Conservation (phyloP, 331 rosid species). For the Phaseolus coccineus region DNA sequence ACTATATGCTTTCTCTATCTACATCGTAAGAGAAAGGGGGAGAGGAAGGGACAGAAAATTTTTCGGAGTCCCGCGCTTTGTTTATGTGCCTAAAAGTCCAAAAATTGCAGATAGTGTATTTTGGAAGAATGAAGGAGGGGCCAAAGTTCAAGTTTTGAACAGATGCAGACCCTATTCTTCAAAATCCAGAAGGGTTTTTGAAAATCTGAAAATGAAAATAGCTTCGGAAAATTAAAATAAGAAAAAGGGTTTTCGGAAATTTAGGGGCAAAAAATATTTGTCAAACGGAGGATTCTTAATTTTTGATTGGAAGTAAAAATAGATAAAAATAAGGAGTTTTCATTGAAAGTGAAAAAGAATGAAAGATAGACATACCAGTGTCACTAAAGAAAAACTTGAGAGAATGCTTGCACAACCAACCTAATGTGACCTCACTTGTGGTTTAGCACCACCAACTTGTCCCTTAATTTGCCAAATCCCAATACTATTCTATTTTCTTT, state of each 20-base stretch:
- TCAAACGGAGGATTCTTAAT: not conserved
- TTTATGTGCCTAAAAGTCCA: conserved; percentile 36
- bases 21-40: not conserved
- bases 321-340: not conserved
- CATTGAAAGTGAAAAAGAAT: conserved; percentile 42
- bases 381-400: conserved; percentile 9
- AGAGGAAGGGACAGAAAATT: not conserved
- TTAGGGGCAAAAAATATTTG: not conserved
- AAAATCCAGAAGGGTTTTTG: conserved; percentile 44
- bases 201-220: conserved; percentile 35
- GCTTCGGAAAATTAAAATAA: conserved; percentile 8
- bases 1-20: conserved; percentile 37
- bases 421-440: conserved; percentile 36
- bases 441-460: conserved; percentile 26
- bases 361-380: conserved; percentile 55
- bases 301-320: conserved; percentile 33
- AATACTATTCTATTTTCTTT: conserved; percentile 2
- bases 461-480: not conserved
- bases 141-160: conserved; percentile 65
- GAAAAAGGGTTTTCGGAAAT: conserved; percentile 6
- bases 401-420: conserved; percentile 9
- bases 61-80: conserved; percentile 56
- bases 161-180: conserved; percentile 58
- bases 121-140: conserved; percentile 37
- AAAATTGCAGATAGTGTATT: conserved; percentile 45